phyloP scores from a whole-genome alignment of 192 early-diverging fungal genomes.

The Coemansia sp. region DNA sequence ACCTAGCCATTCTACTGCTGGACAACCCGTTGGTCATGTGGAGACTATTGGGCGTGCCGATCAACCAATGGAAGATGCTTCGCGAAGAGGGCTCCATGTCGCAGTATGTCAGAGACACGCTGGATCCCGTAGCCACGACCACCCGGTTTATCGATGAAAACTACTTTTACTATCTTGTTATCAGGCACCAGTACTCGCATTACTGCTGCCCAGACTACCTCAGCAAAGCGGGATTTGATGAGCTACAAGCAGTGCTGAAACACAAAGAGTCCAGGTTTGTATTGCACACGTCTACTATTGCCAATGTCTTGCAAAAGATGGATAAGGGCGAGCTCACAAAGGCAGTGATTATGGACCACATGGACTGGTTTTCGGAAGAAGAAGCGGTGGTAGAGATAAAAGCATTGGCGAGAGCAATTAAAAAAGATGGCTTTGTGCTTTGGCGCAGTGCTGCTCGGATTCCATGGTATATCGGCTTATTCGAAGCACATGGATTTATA shows the following conservation, averaged over 20 bases:
- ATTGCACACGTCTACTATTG: conserved; percentile 80
- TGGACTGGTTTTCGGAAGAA: conserved; percentile 76
- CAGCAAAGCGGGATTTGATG: conserved; percentile 64
- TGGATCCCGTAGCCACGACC: conserved; percentile 68
- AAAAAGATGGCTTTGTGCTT: conserved; percentile 65
- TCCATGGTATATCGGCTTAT: conserved; percentile 78
- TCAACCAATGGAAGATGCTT: conserved; percentile 83
- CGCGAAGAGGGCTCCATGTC: conserved; percentile 73
- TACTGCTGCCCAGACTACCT: conserved; percentile 74
- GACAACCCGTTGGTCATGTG: conserved; percentile 81
- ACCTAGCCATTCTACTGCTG: conserved; percentile 61
- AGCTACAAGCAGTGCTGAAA: conserved; percentile 41
- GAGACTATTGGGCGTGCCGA: conserved; percentile 80
- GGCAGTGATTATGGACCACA: conserved; percentile 83
- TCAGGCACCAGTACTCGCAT: conserved; percentile 68
- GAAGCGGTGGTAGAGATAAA: conserved; percentile 70
- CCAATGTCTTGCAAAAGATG: conserved; percentile 61
- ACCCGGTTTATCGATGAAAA: conserved; percentile 68
- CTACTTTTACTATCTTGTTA: conserved; percentile 80
- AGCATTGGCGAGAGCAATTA: conserved; percentile 60
- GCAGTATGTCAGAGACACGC: conserved; percentile 75
- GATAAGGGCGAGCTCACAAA: conserved; percentile 65
- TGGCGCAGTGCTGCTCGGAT: conserved; percentile 78
- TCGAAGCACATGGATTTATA: conserved; percentile 67
- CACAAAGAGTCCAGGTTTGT: conserved; percentile 54